These are phyloP conservation scores for Bondarzewia mesenterica DNA, from an alignment of 1,284 basidiomycete genomes.

Conservation along the genomic window DNA sequence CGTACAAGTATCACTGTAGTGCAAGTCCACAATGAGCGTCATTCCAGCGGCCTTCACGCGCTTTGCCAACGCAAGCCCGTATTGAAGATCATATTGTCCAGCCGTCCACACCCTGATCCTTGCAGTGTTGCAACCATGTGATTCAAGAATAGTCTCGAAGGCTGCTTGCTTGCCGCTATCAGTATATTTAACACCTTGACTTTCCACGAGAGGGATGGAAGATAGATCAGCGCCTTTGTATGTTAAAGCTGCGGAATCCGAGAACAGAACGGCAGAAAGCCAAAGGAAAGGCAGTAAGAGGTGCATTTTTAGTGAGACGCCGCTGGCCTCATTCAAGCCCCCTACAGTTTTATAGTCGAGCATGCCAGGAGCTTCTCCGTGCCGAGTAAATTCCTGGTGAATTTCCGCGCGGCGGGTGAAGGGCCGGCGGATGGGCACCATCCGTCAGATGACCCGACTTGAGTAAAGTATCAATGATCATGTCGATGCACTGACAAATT, in stretches of 20 bases:
- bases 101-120: constrained; percentile 59
- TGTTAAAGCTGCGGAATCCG: constrained; percentile 26
- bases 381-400: no score
- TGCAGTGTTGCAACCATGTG: constrained; percentile 48
- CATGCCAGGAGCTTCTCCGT: no score
- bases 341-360: background rate
- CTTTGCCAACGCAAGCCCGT: constrained; percentile 48
- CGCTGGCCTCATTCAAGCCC: background rate
- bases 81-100: constrained; percentile 43
- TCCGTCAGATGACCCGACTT: no score
- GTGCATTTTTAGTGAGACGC: background rate
- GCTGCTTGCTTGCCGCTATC: constrained; percentile 32
- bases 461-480: no score
- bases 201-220: constrained; percentile 47
- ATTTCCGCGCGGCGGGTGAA: no score
- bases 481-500: no score
- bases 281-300: background rate
- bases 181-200: constrained; percentile 38
- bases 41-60: constrained; percentile 48
- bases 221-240: constrained; percentile 56
- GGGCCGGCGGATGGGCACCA: no score
- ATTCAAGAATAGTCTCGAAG: constrained; percentile 49
- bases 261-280: background rate
- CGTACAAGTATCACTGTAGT: constrained; percentile 58
- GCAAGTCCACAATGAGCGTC: constrained; percentile 49